Conservation (phyloP, 495 filamentous ascomycete species). For the Sabuloglossum arenarium region DNA sequence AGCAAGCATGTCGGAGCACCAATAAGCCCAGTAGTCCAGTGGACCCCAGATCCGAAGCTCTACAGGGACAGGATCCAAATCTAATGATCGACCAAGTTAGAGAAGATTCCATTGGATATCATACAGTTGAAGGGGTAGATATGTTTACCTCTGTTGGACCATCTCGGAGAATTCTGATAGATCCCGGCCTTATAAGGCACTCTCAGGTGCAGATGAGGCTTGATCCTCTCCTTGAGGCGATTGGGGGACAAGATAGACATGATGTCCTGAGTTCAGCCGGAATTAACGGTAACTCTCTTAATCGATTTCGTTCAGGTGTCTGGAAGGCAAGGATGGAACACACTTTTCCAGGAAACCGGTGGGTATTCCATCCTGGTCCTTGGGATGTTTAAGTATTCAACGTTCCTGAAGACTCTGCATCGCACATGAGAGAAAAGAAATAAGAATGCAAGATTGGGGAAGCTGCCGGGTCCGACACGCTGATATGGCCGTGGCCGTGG, state of each 20-base stretch:
- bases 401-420: conserved; percentile 1
- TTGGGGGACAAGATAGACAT: conserved; percentile 19
- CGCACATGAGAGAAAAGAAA: background rate
- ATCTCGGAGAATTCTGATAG: conserved; percentile 19
- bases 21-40: conserved; percentile 21
- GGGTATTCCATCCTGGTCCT: background rate
- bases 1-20: conserved; percentile 22
- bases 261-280: background rate
- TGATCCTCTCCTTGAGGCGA: conserved; percentile 16
- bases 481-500: conserved; percentile 1
- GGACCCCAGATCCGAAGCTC: conserved; percentile 24
- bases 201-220: conserved; percentile 16
- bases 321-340: background rate
- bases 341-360: background rate
- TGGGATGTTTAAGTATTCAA: conserved; percentile 1
- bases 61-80: conserved; percentile 26
- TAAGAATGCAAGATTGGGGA: background rate
- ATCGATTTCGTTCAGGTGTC: background rate
- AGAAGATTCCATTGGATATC: background rate
- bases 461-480: background rate
- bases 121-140: background rate
- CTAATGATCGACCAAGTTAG: conserved; percentile 8
- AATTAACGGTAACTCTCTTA: background rate
- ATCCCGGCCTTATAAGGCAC: conserved; percentile 21
- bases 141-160: conserved; percentile 22